Evolutionary conservation across 2,329 filamentous ascomycete genomes (phyloP), one percentile per base, ranked within the genome.

Genomic region (Colletotrichum aenigma): DNA sequence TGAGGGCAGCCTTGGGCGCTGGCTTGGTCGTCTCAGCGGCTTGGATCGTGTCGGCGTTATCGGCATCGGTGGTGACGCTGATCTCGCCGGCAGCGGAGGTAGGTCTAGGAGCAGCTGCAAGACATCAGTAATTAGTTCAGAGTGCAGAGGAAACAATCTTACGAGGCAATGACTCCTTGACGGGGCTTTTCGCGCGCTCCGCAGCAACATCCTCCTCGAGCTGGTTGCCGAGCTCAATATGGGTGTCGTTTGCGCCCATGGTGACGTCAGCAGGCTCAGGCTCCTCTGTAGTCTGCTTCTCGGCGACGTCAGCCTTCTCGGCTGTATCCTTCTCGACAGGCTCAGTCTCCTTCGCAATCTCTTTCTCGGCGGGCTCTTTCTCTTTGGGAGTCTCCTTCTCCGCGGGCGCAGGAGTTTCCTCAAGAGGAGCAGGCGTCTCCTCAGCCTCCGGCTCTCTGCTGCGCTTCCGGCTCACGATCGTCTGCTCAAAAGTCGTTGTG

Each of bases 391-490:
- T 12, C 15, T 74, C 61, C 8, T 69, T 58, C 3, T 66, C 74
- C 7, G 4, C 28, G 3, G 70, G 36, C 3, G 64, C 32, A 4
- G 48, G 52, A 2, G 43, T 66, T 8, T 61, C 58, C 6, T 64
- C 71, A 1, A 26, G 56, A 26, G 74, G 28, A 3, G 36, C 26
- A 6, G 70, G 71, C 5, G 60, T 75, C 13, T 38, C 65, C 7
- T 74, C 71, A 3, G 13, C 26, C 30, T 76, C 66, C 0, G 71
- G 74, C 34, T 76, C 74, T 66, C 66, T 71, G 52, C 66, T 75
- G 16, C 66, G 71, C 34, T 75, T 75, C 36, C 71, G 74, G 61
- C 74, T 75, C 16, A 66, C 71, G 5, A 74, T 24, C 7, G 66
- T 66, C 52, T 76, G 66, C 61, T 76, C 74, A 24, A 75, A 61